Base-by-base conservation (phyloP, 2,329 filamentous ascomycete species). In the Pestalotiopsis sp. region DNA sequence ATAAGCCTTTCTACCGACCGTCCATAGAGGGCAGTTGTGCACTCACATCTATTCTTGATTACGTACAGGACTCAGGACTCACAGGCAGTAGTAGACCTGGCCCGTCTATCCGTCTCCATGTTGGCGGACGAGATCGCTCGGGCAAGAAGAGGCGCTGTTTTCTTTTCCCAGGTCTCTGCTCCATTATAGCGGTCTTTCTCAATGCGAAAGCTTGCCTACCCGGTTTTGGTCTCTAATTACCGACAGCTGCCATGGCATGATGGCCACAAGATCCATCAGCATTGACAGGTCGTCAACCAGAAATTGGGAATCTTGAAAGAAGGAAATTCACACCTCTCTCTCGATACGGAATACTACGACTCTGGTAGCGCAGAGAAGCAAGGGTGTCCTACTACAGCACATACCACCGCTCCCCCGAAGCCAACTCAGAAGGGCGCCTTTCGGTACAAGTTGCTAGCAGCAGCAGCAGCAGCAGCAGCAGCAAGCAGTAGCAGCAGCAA, bases 221-320 rank as follows among this genome's bases (percentile, higher is more conserved):
- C 61, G 61, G 61, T 64, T 64, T 64, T 41, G 61, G 61, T 25
- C 25, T 64, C 41, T 64, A 64, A 64, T 64, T 52, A 64, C 61
- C 61, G 61, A 52, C 7, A 27, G 14, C 20, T 25, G 13, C 41
- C 38, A 45, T 14, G 36, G 23, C n/a, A 31, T 20, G 6, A 45
- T 45, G 7, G 20, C 57, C 57, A 59, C 20, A 25, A 62, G 17
- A 64, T 31, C 61, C 27, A 25, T 64, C 41, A 52, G n/a, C 40
- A 64, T 45, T 64, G 36, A 27, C 61, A 64, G 13, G 36, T 40
- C 40, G 40, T 64, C n/a, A 17, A 49, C 40, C 59, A 64, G 61
- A 64, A n/a, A 36, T 20, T 38, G 36, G 57, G 23, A 59, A 59
- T 36, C 14, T 59, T 7, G 57, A 59, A 59, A 23, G 23, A 27